These are phyloP conservation scores for Gossypium herbaceum DNA, from an alignment of 345 rosid genomes.

Conservation along the genomic window DNA sequence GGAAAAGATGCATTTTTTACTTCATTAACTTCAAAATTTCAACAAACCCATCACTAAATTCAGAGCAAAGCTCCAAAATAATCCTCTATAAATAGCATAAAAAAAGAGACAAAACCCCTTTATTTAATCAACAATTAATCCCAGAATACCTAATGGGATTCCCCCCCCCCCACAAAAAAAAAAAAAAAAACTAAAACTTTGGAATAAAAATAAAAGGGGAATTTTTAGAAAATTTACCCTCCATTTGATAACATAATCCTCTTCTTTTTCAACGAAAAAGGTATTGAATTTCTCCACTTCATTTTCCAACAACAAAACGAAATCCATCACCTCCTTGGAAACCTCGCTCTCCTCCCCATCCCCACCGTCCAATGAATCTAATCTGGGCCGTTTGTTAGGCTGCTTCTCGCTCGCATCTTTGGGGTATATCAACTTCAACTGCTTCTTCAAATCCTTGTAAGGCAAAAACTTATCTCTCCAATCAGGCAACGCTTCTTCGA, in stretches of 20 bases:
- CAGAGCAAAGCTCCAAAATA: background rate
- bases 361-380: background rate
- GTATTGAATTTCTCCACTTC: slow-evolving; percentile 58
- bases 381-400: background rate
- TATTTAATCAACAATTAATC: background rate
- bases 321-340: slow-evolving; percentile 34
- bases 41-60: background rate
- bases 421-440: slow-evolving; percentile 36
- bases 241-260: slow-evolving; percentile 51
- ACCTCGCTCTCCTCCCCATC: slow-evolving; percentile 3
- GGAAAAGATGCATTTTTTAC: background rate
- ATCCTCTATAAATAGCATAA: background rate
- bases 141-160: background rate
- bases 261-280: slow-evolving; percentile 54
- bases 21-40: background rate
- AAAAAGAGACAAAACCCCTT: background rate
- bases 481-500: slow-evolving; percentile 54
- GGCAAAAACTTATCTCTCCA: slow-evolving; percentile 61
- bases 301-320: slow-evolving; percentile 42
- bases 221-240: slow-evolving; percentile 22
- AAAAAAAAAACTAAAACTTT: background rate
- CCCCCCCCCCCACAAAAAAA: too few relatives aligned
- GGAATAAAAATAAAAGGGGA: background rate
- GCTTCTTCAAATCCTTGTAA: slow-evolving; percentile 66
- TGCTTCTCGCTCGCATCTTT: slow-evolving; percentile 8